Conservation (phyloP, 192 early-diverging fungal genomes). For the Gigaspora rosea region DNA sequence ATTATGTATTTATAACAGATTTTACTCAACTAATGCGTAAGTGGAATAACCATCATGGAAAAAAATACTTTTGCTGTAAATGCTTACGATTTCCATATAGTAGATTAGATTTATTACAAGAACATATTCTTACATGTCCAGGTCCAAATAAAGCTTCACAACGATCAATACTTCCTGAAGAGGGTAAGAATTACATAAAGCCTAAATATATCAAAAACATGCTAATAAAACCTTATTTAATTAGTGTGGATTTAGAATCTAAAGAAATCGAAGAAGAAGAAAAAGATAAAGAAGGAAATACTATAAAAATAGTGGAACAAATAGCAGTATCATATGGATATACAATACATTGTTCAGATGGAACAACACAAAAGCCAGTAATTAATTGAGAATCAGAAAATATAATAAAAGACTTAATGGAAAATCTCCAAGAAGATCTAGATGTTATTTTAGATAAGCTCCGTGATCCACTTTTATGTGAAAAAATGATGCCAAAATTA, state of each 20-base stretch:
- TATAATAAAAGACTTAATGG: constrained; percentile 28
- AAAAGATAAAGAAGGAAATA: constrained; percentile 29
- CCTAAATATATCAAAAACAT: constrained; percentile 27
- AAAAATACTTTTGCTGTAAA: constrained; percentile 14
- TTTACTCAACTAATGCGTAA: constrained; percentile 9
- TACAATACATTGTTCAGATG: constrained; percentile 22
- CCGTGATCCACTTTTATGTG: constrained; percentile 1
- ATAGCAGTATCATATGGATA: constrained; percentile 27
- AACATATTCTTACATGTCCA: not conserved
- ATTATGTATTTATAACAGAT: constrained; percentile 6
- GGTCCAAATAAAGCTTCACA: not conserved
- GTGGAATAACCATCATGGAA: constrained; percentile 1
- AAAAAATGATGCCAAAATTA: constrained; percentile 23
- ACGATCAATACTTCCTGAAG: not conserved
- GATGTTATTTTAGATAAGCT: constrained; percentile 31
- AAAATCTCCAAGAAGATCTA: constrained; percentile 25
- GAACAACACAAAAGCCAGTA: constrained; percentile 17
- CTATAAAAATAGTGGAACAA: constrained; percentile 25
- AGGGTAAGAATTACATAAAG: constrained; percentile 19
- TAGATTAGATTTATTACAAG: constrained; percentile 2
- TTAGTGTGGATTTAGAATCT: constrained; percentile 19
- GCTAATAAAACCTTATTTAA: constrained; percentile 27
- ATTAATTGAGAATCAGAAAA: constrained; percentile 26
- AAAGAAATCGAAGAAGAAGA: constrained; percentile 14
- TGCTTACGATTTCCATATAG: not conserved